These are phyloP conservation scores for Coelastrella sp. DNA, from an alignment of 139 green algal species.

Conservation along the genomic window DNA sequence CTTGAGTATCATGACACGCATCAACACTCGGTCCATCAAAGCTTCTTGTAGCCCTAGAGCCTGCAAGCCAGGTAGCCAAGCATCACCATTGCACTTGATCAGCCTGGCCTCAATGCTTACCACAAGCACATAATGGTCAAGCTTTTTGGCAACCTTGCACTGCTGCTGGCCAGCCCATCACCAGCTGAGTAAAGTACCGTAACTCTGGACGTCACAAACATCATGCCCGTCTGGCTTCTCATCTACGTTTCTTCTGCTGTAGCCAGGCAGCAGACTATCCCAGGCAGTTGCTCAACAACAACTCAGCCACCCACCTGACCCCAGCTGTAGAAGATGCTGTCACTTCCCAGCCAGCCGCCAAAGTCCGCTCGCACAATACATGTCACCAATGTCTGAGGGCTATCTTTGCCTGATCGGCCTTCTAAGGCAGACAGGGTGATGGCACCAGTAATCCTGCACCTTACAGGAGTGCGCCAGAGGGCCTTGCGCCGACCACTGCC, in stretches of 20 bases:
- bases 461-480: constrained; percentile 29
- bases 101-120: not conserved
- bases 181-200: too few species aligned
- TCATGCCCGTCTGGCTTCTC: too few species aligned
- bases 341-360: constrained; percentile 38
- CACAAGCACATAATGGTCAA: not conserved
- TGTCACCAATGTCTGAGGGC: constrained; percentile 41
- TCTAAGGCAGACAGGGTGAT: constrained; percentile 47
- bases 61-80: not conserved
- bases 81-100: not conserved
- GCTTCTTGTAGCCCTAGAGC: constrained; percentile 41
- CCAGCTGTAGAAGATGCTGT: not conserved
- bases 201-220: too few species aligned
- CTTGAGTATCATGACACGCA: constrained; percentile 47
- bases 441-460: constrained; percentile 39
- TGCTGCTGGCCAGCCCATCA: too few species aligned
- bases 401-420: constrained; percentile 2
- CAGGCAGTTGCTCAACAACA: not conserved
- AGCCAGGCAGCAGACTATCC: too few species aligned
- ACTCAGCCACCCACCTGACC: not conserved
- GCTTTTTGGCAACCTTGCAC: too few species aligned
- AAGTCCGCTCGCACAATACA: constrained; percentile 44
- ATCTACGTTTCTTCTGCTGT: too few species aligned
- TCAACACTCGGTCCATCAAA: constrained; percentile 43
- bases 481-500: constrained; percentile 39